Evolutionary conservation across 352 stramenopile genomes (phyloP).

Genomic region (Globisporangium iwayamae): DNA sequence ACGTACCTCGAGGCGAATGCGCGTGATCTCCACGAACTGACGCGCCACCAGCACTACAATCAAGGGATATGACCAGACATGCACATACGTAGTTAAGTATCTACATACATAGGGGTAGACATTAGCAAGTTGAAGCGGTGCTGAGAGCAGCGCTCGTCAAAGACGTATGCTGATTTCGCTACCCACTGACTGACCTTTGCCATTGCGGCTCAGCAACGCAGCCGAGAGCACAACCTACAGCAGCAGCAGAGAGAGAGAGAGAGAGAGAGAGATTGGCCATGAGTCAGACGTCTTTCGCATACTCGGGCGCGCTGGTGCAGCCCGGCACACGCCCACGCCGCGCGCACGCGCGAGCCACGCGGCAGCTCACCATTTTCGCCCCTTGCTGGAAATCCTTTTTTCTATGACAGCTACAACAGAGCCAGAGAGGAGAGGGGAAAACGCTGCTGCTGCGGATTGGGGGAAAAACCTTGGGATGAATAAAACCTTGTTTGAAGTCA

Average conservation of each 20-base stretch:
- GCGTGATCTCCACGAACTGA: conserved; percentile 99
- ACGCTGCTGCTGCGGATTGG: too few species aligned
- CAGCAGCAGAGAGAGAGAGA: not conserved
- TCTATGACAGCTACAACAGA: not conserved
- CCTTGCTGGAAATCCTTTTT: not conserved
- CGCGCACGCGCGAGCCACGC: conserved; percentile 4
- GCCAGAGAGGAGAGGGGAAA: not conserved
- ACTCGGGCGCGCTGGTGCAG: not conserved
- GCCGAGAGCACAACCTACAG: conserved; percentile 94
- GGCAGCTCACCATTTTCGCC: not conserved
- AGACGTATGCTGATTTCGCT: too few species aligned
- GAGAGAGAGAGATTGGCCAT: not conserved
- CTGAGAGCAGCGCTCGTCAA: not conserved
- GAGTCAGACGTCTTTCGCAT: not conserved
- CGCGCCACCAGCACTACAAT: conserved; percentile 90
- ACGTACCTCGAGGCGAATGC: conserved; percentile 94
- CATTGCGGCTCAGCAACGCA: conserved; percentile 92
- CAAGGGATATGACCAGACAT: conserved; percentile 6
- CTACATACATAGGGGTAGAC: too few species aligned
- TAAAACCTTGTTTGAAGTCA: not conserved
- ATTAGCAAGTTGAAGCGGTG: not conserved
- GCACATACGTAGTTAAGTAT: not conserved
- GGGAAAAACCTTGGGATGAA: not conserved
- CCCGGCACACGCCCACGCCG: not conserved
- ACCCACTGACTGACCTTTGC: conserved; percentile 80